Percentiles rank a stretch among this genome's conserved stretches.
These are phyloP conservation scores for Zymoseptoria tritici DNA, from an alignment of 2,329 filamentous ascomycete species.

Conservation along the genomic window DNA sequence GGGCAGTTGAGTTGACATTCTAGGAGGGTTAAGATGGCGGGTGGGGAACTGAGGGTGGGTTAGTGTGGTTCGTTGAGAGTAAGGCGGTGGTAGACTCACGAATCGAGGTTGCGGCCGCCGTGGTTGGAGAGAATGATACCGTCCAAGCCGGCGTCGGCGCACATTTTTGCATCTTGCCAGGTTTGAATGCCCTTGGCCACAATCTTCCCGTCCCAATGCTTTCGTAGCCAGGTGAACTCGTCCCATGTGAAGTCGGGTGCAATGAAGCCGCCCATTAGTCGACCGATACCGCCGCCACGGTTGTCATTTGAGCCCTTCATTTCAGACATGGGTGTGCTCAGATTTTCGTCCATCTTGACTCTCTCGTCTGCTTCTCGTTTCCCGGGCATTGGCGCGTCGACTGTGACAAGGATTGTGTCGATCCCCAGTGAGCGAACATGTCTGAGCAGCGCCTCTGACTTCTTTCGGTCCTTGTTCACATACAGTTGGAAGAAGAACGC, in stretches of 20 bases:
- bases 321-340: conserved; percentile 45
- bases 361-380: conserved; percentile 47
- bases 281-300: conserved; percentile 49
- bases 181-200: conserved; percentile 39
- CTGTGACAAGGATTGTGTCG: conserved; percentile 51
- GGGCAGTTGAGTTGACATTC: conserved; percentile 57
- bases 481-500: conserved; percentile 56
- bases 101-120: conserved; percentile 46
- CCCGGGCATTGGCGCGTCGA: conserved; percentile 51
- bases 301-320: conserved; percentile 44
- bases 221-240: conserved; percentile 40
- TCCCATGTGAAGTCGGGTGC: conserved; percentile 48
- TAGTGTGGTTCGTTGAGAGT: background rate
- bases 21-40: conserved; percentile 52
- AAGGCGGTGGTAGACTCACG: conserved; percentile 9
- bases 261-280: conserved; percentile 51
- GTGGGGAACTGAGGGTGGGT: conserved; percentile 33
- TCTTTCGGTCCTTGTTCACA: conserved; percentile 49
- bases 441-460: conserved; percentile 45
- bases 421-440: conserved; percentile 42
- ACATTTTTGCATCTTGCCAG: conserved; percentile 36
- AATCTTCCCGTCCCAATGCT: conserved; percentile 35
- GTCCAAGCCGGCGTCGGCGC: conserved; percentile 36
- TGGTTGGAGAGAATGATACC: conserved; percentile 47
- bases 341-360: conserved; percentile 41